These are phyloP conservation scores for Fusarium abutilonis DNA, from an alignment of 2,329 filamentous ascomycete genomes.

Conservation along the genomic window DNA sequence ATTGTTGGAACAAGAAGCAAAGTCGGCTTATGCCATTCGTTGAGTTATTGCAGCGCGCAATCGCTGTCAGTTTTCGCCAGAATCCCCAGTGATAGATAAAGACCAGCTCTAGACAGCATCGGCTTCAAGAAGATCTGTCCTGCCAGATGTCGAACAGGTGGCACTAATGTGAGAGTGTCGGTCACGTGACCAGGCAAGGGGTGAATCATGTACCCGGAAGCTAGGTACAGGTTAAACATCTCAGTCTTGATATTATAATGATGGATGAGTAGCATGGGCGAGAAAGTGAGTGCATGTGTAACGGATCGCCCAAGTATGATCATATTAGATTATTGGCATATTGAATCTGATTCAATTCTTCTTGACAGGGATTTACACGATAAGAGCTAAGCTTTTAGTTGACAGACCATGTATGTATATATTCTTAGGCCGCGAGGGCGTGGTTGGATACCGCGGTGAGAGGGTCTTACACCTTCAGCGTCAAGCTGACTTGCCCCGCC, in stretches of 20 bases:
- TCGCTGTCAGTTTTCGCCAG: constrained; percentile 44
- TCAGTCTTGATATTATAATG: neutral
- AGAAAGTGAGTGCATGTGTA: too few relatives aligned
- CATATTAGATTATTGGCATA: too few relatives aligned
- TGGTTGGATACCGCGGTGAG: constrained; percentile 4
- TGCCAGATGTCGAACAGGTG: constrained; percentile 53
- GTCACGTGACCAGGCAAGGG: constrained; percentile 49
- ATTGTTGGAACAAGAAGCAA: constrained; percentile 38
- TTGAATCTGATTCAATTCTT: neutral
- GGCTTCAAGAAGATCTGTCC: constrained; percentile 53
- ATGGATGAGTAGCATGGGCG: neutral
- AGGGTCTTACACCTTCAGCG: constrained; percentile 23
- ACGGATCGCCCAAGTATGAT: too few relatives aligned
- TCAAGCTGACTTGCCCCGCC: constrained; percentile 40
- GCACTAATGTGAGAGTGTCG: constrained; percentile 48
- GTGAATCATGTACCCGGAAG: neutral
- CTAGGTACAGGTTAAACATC: neutral
- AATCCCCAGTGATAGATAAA: constrained; percentile 45
- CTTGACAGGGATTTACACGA: neutral
- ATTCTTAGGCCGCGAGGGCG: constrained; percentile 19
- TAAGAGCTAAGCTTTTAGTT: constrained; percentile 1
- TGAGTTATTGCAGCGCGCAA: constrained; percentile 43
- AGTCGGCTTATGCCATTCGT: constrained; percentile 48
- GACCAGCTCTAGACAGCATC: constrained; percentile 46
- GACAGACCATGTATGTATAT: constrained; percentile 4